phyloP scores from a whole-genome alignment of 2,329 filamentous ascomycete species.

The Sphaceloma murrayae region DNA sequence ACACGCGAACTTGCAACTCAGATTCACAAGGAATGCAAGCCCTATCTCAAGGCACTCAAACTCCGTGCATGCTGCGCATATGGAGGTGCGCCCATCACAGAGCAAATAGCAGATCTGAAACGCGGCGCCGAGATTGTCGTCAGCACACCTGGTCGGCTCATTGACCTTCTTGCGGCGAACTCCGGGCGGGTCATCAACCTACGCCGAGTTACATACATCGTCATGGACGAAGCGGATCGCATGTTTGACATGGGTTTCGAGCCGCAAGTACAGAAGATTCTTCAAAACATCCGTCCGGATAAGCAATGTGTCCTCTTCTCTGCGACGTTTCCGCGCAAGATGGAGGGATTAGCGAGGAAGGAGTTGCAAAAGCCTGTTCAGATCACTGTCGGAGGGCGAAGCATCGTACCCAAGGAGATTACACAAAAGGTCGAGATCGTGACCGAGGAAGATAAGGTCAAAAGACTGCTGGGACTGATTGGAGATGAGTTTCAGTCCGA shows the following conservation, averaged over 20 bases:
- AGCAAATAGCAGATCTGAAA: constrained; percentile 94
- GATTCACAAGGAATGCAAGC: constrained; percentile 89
- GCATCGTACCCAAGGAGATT: constrained; percentile 59
- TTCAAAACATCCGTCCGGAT: constrained; percentile 82
- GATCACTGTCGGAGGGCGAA: constrained; percentile 83
- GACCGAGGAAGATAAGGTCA: constrained; percentile 72
- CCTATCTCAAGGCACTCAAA: constrained; percentile 78
- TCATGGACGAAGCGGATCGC: constrained; percentile 95
- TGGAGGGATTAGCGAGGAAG: constrained; percentile 84
- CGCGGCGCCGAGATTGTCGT: constrained; percentile 91
- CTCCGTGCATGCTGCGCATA: constrained; percentile 87
- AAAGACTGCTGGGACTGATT: constrained; percentile 72
- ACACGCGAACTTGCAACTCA: constrained; percentile 90
- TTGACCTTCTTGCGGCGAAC: constrained; percentile 88
- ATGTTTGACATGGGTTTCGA: constrained; percentile 99
- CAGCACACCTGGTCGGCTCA: constrained; percentile 88
- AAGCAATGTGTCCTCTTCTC: constrained; percentile 93
- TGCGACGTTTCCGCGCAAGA: constrained; percentile 87
- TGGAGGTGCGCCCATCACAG: constrained; percentile 89
- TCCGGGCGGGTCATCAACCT: constrained; percentile 90
- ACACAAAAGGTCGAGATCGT: constrained; percentile 86
- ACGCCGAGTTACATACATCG: constrained; percentile 80
- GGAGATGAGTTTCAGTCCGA: constrained; percentile 79
- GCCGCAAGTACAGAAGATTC: constrained; percentile 94
- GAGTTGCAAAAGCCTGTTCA: constrained; percentile 77